Conservation (phyloP, 139 green algal genomes). For the Coelastrella sp. region DNA sequence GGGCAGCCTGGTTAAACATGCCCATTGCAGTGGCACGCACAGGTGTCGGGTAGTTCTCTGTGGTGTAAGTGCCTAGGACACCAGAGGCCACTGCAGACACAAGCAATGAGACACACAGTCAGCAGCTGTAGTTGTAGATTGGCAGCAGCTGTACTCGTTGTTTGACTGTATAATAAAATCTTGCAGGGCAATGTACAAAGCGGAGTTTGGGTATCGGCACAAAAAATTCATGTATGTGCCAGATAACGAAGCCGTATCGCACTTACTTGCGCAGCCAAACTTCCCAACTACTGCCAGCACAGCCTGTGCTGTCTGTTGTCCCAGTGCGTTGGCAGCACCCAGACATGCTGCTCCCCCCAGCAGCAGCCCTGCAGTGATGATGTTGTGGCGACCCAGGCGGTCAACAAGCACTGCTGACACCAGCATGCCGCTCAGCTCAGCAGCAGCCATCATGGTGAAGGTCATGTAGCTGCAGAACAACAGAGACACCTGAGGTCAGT, state of each 20-base stretch:
- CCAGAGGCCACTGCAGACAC: neutral
- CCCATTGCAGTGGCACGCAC: constrained; percentile 12
- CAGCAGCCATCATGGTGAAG: constrained; percentile 16
- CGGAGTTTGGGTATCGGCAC: too few relatives aligned
- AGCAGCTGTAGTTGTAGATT: too few relatives aligned
- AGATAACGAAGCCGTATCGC: too few relatives aligned
- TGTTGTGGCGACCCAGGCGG: constrained; percentile 12
- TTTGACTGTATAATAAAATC: too few relatives aligned
- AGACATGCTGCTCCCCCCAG: constrained; percentile 4
- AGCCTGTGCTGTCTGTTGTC: neutral
- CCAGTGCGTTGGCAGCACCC: neutral
- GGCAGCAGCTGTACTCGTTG: too few relatives aligned
- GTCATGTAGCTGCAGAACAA: constrained; percentile 10
- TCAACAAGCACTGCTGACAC: neutral
- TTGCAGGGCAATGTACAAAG: too few relatives aligned
- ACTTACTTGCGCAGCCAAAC: constrained; percentile 42
- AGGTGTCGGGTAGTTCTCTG: constrained; percentile 24
- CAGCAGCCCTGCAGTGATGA: neutral
- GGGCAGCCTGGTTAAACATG: constrained; percentile 13
- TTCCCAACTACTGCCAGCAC: constrained; percentile 27
- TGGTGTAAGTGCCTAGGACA: constrained; percentile 14
- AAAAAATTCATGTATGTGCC: too few relatives aligned
- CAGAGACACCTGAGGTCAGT: neutral
- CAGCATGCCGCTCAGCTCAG: constrained; percentile 12
- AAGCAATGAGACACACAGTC: neutral